These are phyloP conservation scores for Starmerella sirachaensis DNA, from an alignment of 805 yeast species.

Conservation along the genomic window DNA sequence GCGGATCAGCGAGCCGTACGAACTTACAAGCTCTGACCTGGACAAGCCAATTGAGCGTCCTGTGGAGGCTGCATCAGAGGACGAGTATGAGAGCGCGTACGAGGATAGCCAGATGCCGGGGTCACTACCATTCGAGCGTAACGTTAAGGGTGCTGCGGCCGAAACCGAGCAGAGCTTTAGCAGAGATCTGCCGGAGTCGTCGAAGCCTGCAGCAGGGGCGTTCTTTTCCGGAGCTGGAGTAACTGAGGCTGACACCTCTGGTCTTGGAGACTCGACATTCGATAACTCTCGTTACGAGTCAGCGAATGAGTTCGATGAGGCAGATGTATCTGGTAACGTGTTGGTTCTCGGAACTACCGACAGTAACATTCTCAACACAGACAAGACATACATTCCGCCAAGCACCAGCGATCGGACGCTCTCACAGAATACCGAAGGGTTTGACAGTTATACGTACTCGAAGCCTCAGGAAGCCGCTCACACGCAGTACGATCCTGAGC, in stretches of 20 bases:
- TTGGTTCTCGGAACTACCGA: neutral
- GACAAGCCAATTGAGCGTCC: constrained; percentile 2
- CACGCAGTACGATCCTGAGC: neutral
- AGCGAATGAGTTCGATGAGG: constrained; percentile 3
- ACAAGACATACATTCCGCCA: constrained; percentile 1
- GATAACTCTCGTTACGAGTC: constrained; percentile 3
- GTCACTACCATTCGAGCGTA: constrained; percentile 3
- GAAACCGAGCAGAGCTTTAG: neutral
- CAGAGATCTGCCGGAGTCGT: neutral
- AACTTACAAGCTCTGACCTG: constrained; percentile 2
- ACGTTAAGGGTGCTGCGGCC: neutral
- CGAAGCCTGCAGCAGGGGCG: neutral
- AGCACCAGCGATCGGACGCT: constrained; percentile 7
- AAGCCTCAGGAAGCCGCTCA: too few relatives aligned
- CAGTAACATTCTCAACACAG: neutral
- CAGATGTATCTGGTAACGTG: neutral
- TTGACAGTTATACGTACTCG: too few relatives aligned
- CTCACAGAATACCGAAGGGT: neutral
- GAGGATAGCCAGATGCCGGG: constrained; percentile 1
- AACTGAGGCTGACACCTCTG: neutral
- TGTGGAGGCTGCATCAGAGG: neutral
- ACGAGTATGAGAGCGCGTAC: constrained; percentile 3
- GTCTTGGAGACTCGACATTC: neutral
- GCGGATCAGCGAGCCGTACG: neutral
- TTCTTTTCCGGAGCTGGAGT: neutral